Base-by-base conservation (phyloP, 2,329 filamentous ascomycete species). In the Pseudogymnoascus sp. region DNA sequence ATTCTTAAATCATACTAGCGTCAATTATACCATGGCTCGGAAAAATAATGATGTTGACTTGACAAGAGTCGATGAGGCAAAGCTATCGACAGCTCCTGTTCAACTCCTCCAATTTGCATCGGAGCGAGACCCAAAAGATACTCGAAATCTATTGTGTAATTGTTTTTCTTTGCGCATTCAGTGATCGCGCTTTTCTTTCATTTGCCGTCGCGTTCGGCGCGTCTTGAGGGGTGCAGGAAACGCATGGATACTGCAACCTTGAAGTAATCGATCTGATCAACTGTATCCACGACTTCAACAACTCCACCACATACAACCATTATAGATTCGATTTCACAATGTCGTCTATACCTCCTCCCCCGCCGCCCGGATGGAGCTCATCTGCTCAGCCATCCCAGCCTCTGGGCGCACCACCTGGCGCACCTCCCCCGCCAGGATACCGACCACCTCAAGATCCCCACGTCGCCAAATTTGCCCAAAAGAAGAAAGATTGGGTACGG, bases 401-500 rank as follows among this genome's bases (percentile, higher is more conserved):
- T 63, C 68, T 78, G 69, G 78, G 72, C 65, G 69, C 71, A 62
- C 71, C 73, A 64, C 71, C 72, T 33, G 71, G 73, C 60, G 76
- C 77, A 60, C 91, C 92, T 64, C 90, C 91, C 59, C 91, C 92
- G 21, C 91, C 91, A 23, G 90, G 90, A 38, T 95, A 91, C 73
- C 85, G 85, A 64, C 90, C 91, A 41, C 83, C 86, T 21, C 81
- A 85, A 66, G 87, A 97, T 71, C 86, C 91, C 45, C 89, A 92
- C 65, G 81, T 90, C 69, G 91, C 91, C 58, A 99, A 99, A 77
- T 95, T 96, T 70, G 90, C 92, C 61, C 90, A 96, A 75, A 99
- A 97, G 82, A 99, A 97, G 82, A 95, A 91, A 73, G 92, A 96
- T 85, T 99, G 95, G 95, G 79, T 97, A 69, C 88, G 92, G 63